These are phyloP conservation scores for Vanderwaltozyma yarrowii DNA, from an alignment of 805 yeast species.

Conservation along the genomic window DNA sequence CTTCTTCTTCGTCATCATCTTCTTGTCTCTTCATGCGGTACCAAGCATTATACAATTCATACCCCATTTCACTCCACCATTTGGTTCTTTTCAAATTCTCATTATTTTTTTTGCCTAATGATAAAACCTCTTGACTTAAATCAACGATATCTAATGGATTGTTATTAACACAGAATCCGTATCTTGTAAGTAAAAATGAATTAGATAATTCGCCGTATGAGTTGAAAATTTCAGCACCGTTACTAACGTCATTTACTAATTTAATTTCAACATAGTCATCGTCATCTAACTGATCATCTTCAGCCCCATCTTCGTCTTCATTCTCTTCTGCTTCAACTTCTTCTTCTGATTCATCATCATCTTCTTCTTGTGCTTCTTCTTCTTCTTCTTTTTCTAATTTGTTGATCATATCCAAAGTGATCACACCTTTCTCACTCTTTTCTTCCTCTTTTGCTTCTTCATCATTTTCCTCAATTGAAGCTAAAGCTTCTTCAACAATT, in stretches of 20 bases:
- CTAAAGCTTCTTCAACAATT: conserved; percentile 14
- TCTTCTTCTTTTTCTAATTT: conserved; percentile 18
- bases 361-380: conserved; percentile 6
- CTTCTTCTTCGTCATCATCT: conserved; percentile 11
- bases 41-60: conserved; percentile 11
- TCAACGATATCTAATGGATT: conserved; percentile 37
- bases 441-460: conserved; percentile 13
- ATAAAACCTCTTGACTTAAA: conserved; percentile 32
- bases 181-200: conserved; percentile 55
- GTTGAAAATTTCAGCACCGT: conserved; percentile 60
- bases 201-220: conserved; percentile 73
- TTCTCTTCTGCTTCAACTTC: conserved; percentile 12
- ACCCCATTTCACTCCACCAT: conserved; percentile 21
- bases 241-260: conserved; percentile 33
- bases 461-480: conserved; percentile 3
- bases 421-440: conserved; percentile 10
- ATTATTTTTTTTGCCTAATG: conserved; percentile 7
- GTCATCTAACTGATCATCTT: conserved; percentile 10
- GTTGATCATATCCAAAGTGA: conserved; percentile 22
- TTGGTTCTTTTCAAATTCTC: conserved; percentile 8
- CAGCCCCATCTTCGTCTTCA: conserved; percentile 28
- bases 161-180: conserved; percentile 60
- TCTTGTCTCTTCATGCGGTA: conserved; percentile 6
- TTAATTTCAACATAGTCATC: conserved; percentile 64
- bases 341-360: conserved; percentile 7